phyloP scores from a whole-genome alignment of 352 stramenopile genomes.

The Globisporangium solare region DNA sequence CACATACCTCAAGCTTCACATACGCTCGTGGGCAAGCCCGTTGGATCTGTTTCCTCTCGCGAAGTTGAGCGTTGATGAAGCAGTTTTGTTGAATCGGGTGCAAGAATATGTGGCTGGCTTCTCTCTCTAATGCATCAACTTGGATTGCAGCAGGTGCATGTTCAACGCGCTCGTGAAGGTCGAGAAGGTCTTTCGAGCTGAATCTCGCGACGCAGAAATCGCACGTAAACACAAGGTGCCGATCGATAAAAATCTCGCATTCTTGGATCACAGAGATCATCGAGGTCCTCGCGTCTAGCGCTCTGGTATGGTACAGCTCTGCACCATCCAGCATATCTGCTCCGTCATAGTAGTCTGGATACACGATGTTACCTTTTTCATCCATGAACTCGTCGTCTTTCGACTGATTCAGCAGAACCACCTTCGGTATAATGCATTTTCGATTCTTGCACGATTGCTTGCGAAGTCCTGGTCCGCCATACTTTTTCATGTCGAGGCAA shows the following conservation, averaged over 20 bases:
- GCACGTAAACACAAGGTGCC: conserved; percentile 49
- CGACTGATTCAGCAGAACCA: conserved; percentile 62
- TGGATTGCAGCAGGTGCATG: conserved; percentile 17
- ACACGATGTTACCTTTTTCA: conserved; percentile 37
- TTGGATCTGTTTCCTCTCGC: conserved; percentile 21
- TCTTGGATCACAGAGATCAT: conserved; percentile 44
- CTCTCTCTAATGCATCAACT: conserved; percentile 20
- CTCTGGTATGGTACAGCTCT: conserved; percentile 16
- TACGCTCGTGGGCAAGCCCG: conserved; percentile 44
- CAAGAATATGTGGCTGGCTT: conserved; percentile 37
- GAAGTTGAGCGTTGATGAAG: conserved; percentile 34
- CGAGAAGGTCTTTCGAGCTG: conserved; percentile 46
- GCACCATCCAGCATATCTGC: conserved; percentile 22
- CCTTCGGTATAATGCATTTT: conserved; percentile 68
- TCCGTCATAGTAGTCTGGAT: conserved; percentile 27
- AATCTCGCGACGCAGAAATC: conserved; percentile 36
- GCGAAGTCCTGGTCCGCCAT: conserved; percentile 66
- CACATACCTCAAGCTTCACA: conserved; percentile 64
- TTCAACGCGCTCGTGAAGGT: conserved; percentile 43
- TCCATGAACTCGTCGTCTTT: conserved; percentile 51
- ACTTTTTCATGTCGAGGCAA: conserved; percentile 85
- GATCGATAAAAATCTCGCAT: conserved; percentile 49
- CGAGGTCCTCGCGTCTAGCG: conserved; percentile 13
- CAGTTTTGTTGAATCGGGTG: conserved; percentile 44
- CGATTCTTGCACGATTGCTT: conserved; percentile 82